phyloP scores from a whole-genome alignment of 495 filamentous ascomycete species.

The Hypoxylon trugodes region DNA sequence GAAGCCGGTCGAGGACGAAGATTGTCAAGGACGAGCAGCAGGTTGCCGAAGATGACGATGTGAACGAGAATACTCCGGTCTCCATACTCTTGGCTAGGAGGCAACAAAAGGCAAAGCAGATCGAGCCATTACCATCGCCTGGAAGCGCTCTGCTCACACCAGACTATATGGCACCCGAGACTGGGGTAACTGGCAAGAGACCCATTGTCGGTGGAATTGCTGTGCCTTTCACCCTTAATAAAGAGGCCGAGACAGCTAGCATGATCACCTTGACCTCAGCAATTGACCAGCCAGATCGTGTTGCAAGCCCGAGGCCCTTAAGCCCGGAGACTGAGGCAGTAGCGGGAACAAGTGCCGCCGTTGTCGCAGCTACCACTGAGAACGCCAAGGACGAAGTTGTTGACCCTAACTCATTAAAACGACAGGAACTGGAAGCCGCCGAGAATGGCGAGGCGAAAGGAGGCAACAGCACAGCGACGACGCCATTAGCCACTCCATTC shows the following conservation, averaged over 20 bases:
- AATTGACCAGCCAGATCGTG: conserved; percentile 36
- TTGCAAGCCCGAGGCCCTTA: conserved; percentile 37
- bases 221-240: conserved; percentile 59
- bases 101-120: conserved; percentile 32
- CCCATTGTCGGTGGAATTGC: conserved; percentile 59
- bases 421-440: background rate
- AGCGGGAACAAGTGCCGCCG: conserved; percentile 21
- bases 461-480: background rate
- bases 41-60: conserved; percentile 29
- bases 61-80: conserved; percentile 46
- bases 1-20: conserved; percentile 49
- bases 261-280: conserved; percentile 60
- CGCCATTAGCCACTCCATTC: too few relatives aligned
- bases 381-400: conserved; percentile 25
- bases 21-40: conserved; percentile 55
- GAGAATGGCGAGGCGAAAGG: conserved; percentile 6
- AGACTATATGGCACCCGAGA: conserved; percentile 41
- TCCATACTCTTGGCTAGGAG: conserved; percentile 43
- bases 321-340: conserved; percentile 15
- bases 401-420: conserved; percentile 10
- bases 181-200: conserved; percentile 55
- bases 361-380: conserved; percentile 4
- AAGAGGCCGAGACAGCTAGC: conserved; percentile 60
- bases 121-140: conserved; percentile 6
- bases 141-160: conserved; percentile 27